Base-by-base conservation (phyloP, 164 flowering plant genomes). In the Vitis rupestris region DNA sequence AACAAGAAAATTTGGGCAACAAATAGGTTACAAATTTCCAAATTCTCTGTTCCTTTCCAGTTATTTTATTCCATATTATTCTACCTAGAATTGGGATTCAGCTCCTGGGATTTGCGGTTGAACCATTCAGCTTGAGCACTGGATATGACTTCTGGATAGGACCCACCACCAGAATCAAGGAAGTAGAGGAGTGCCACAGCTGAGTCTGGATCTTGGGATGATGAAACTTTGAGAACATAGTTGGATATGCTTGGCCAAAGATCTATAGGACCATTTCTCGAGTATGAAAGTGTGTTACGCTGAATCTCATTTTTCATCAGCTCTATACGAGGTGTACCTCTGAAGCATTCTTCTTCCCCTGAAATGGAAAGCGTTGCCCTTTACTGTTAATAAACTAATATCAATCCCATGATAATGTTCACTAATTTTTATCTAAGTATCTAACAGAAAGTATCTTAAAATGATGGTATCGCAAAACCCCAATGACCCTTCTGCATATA, bases 191-290 rank as follows among this genome's bases (percentile, higher is more conserved):
- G 80, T 3, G 80, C 88, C 19, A 85, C 73, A 0, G 88, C 80
- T 62, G 67, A 52, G 30, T 80, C 49, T 10, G 76, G 64, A 70
- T 83, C 70, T 0, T 78, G 70, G 1, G 84, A 70, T 55, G 97
- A 83, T 50, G 81, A 78, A 50, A 94, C 70, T 68, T 80, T 81
- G 48, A 87, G 81, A 55, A 83, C 89, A 80, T 92, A 94, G 75
- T 92, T 92, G 52, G 99, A 92, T 57, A 92, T 79, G 73, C 95
- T 84, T 10, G 97, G 99, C 99, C 97, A 88, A 14, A 92, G 91
- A 60, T 83, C 69, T 50, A 52, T 65, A 2, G 97, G 97, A n/a
- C 99, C 97, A 60, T 13, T 68, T 66, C 49, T 75, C 8, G 99
- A 84, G 69, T 60, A 69, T 59, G 97, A 87, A 30, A 85, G 67